These are phyloP conservation scores for Suillus decipiens DNA, from an alignment of 768 basidiomycete species.

Conservation along the genomic window DNA sequence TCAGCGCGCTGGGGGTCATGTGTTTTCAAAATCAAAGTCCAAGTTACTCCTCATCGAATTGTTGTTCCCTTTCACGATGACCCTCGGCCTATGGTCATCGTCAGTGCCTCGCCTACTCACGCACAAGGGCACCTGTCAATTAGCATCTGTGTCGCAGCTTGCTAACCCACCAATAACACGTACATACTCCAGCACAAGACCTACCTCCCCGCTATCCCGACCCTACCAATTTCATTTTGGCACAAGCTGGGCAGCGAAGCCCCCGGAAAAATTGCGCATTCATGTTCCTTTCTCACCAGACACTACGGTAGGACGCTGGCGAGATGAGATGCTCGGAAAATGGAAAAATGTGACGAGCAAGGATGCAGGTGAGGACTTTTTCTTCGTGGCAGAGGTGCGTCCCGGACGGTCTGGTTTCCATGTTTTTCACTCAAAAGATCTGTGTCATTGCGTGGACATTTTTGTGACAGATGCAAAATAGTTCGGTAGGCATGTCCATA, in stretches of 20 bases:
- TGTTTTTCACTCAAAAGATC: conserved; percentile 2
- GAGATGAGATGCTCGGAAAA: conserved; percentile 59
- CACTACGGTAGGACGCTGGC: conserved; percentile 65
- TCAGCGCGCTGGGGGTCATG: conserved; percentile 20
- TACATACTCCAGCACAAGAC: conserved; percentile 15
- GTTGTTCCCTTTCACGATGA: not conserved
- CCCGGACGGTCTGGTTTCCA: not conserved
- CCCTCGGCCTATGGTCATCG: not conserved
- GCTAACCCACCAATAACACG: not conserved
- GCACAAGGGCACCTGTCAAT: conserved; percentile 7
- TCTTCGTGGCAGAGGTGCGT: conserved; percentile 69
- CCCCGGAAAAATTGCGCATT: conserved; percentile 39
- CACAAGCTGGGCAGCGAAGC: conserved; percentile 78
- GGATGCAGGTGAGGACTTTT: conserved; percentile 62
- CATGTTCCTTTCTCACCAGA: conserved; percentile 56
- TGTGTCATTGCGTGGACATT: conserved; percentile 11
- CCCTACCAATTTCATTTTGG: conserved; percentile 78
- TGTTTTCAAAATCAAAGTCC: conserved; percentile 14
- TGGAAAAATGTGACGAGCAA: conserved; percentile 40
- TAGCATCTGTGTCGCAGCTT: conserved; percentile 5
- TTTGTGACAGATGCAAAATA: conserved; percentile 64
- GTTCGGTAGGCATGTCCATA: conserved; percentile 60
- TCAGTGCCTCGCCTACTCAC: conserved; percentile 19
- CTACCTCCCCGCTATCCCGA: conserved; percentile 33
- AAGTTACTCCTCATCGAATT: not conserved